Base-by-base conservation (phyloP, 225 moss, liverwort and hornwort genomes). In the Marchantia paleacea region DNA sequence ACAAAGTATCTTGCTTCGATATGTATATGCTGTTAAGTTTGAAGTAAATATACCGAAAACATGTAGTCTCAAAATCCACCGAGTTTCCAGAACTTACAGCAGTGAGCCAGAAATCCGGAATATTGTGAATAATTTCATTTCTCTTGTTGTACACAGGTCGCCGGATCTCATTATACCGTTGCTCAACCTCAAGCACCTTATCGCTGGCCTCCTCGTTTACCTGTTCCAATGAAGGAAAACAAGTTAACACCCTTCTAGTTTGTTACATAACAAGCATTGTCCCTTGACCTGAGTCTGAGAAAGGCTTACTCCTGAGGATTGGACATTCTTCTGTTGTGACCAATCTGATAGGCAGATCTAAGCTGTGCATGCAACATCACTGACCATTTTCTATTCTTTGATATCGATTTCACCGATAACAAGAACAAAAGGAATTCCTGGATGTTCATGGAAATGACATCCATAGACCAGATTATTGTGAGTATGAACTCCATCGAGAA, bases 201-300 rank as follows among this genome's bases (percentile, higher is more conserved):
- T 99, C 99, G 76, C 99, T 99, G 53, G 99, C 94, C 75, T 99
- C 99, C 87, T 99, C 99, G 47, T 99, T 99, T 52, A 99, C 99
- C 99, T 99, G 91, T 22, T 15, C 29, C 58, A 63, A 48, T 2
- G 0, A 30, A 10, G 20, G 15, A 16, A 19, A 2, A 28, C 55
- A 25, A 16, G 25, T 55, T 4, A 58, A 15, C 28, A 75, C 54
- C 75, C 14, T 39, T 39, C 39, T 39, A 39, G 39, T 39, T 39
- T 39, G n/a, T n/a, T n/a, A n/a, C n/a, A n/a, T n/a, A n/a, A n/a
- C n/a, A n/a, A 19, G 57, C 57, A 19, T 39, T 2, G 39, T 39
- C 39, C 39, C 39, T 39, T 39, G 3, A 39, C 39, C 39, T 39
- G 39, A 2, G 39, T 2, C 39, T 39, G 39, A 39, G 39, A 39